Conservation (phyloP, 108 stramenopile species). For the Cylindrotheca fusiformis region DNA sequence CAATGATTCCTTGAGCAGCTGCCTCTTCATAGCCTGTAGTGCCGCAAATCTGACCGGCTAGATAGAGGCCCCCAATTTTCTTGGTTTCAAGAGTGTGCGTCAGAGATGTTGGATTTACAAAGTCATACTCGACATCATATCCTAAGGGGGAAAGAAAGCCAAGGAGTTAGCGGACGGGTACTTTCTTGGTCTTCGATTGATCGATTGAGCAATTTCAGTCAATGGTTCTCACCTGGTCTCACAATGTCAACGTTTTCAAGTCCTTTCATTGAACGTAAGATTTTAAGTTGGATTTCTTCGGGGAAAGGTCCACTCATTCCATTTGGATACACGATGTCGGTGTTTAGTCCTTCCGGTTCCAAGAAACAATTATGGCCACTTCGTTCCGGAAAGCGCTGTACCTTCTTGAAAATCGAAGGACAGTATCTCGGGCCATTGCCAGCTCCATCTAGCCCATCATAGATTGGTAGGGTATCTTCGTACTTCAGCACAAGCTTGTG, state of each 20-base stretch:
- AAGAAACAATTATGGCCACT: conserved; percentile 92
- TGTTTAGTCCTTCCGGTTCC: conserved; percentile 96
- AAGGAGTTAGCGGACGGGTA: too few species aligned
- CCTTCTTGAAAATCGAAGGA: conserved; percentile 95
- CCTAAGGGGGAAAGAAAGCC: neutral
- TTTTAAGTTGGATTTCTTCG: conserved; percentile 87
- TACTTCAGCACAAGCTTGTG: conserved; percentile 91
- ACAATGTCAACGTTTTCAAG: conserved; percentile 92
- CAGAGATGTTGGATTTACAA: conserved; percentile 91
- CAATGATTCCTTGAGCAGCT: conserved; percentile 94
- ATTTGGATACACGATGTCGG: conserved; percentile 96
- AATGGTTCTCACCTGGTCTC: conserved; percentile 44
- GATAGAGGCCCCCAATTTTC: conserved; percentile 83
- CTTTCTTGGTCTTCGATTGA: too few species aligned
- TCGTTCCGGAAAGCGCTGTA: conserved; percentile 91
- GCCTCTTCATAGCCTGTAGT: conserved; percentile 99
- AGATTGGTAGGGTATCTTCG: conserved; percentile 82
- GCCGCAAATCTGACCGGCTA: conserved; percentile 98
- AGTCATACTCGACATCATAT: conserved; percentile 95
- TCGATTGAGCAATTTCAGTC: too few species aligned
- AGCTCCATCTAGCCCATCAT: conserved; percentile 88
- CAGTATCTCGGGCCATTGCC: conserved; percentile 96
- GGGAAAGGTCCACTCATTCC: conserved; percentile 91
- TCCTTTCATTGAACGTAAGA: conserved; percentile 87
- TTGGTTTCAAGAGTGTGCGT: conserved; percentile 93